A percentile compares a stretch with the other conserved stretches of the same genome.
phyloP scores from a whole-genome alignment of 202 grass and related monocot species.

The Panicum hallii region DNA sequence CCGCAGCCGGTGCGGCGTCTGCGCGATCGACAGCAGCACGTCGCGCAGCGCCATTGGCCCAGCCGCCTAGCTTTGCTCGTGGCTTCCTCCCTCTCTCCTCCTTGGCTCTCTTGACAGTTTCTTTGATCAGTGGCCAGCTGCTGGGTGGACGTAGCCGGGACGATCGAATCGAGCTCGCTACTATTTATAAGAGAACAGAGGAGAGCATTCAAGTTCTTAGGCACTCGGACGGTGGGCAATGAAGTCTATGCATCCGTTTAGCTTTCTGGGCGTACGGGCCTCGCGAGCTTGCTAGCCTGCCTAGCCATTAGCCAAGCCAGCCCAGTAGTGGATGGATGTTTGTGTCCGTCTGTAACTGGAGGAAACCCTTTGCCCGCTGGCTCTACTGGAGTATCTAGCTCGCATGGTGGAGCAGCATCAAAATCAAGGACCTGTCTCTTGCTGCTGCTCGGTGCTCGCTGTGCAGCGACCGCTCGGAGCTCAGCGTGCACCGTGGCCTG shows the following conservation, averaged over 20 bases:
- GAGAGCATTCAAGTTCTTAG: slow-evolving; percentile 42
- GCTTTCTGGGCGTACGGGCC: background rate
- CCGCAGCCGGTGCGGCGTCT: slow-evolving; percentile 73
- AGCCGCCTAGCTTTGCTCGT: background rate
- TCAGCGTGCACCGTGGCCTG: background rate
- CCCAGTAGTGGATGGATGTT: slow-evolving; percentile 21
- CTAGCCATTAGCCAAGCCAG: background rate
- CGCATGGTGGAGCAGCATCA: slow-evolving; percentile 24
- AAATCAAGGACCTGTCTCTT: slow-evolving; percentile 7
- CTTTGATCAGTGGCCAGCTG: background rate
- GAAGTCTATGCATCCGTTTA: slow-evolving; percentile 18
- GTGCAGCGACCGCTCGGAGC: slow-evolving; percentile 15
- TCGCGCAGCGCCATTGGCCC: slow-evolving; percentile 49
- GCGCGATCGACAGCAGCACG: slow-evolving; percentile 60
- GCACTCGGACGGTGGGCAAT: slow-evolving; percentile 46
- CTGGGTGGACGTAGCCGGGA: slow-evolving; percentile 19
- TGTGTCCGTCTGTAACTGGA: slow-evolving; percentile 25
- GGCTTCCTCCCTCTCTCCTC: background rate
- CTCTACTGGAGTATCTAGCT: slow-evolving; percentile 15
- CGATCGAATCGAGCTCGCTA: background rate
- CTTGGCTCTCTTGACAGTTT: background rate
- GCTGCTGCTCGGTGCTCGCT: slow-evolving; percentile 25
- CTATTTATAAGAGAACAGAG: slow-evolving; percentile 32
- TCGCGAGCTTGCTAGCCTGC: background rate
- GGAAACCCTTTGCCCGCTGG: background rate